A percentile compares a stretch with the other conserved stretches of the same genome.
Conservation (phyloP, 108 stramenopile species). For the Skeletonema costatum region DNA sequence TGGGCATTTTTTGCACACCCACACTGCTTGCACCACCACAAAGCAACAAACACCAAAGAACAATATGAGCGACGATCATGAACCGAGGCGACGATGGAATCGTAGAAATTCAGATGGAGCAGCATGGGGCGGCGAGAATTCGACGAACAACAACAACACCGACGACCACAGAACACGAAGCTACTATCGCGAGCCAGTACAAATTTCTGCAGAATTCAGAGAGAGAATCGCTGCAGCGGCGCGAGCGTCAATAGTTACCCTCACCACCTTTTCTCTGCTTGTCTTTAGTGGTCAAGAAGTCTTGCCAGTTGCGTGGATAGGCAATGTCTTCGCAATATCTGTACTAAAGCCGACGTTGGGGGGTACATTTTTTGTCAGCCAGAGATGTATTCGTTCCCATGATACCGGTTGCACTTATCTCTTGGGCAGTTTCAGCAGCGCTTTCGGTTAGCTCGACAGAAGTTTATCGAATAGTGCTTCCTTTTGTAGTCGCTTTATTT, state of each 20-base stretch:
- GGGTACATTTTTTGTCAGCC: conserved; percentile 20
- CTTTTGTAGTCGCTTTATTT: conserved; percentile 14
- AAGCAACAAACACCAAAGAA: neutral
- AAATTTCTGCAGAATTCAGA: conserved; percentile 9
- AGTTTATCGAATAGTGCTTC: conserved; percentile 17
- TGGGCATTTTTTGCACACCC: too few relatives aligned
- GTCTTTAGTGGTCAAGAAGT: conserved; percentile 4
- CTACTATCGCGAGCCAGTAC: conserved; percentile 10
- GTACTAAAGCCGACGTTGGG: conserved; percentile 33
- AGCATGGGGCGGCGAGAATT: neutral
- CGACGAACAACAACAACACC: neutral
- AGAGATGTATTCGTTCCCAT: conserved; percentile 20
- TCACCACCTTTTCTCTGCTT: conserved; percentile 4
- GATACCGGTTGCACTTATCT: conserved; percentile 23
- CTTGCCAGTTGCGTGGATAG: conserved; percentile 35
- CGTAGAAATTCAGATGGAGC: conserved; percentile 7
- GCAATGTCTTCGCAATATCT: conserved; percentile 44
- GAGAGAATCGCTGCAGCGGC: conserved; percentile 4
- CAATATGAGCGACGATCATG: neutral
- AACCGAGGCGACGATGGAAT: conserved; percentile 13
- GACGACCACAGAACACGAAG: neutral
- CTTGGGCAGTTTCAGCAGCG: conserved; percentile 17
- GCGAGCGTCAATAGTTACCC: conserved; percentile 4
- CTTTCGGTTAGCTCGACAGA: conserved; percentile 11
- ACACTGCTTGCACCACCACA: too few relatives aligned